Conservation (phyloP, 768 basidiomycete species). For the Daedaleopsis nitida region DNA sequence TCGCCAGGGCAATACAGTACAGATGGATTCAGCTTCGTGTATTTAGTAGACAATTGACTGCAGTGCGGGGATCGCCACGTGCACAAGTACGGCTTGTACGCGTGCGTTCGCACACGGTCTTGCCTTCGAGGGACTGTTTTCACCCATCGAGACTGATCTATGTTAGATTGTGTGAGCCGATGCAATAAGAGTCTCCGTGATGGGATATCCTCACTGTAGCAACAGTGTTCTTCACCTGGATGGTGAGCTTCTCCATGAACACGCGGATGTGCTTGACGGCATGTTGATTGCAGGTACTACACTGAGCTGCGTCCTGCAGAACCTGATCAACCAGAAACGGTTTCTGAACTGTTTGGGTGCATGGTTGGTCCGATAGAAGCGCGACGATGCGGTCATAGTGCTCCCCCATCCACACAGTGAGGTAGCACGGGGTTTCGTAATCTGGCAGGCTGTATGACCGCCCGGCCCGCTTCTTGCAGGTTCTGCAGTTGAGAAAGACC, state of each 20-base stretch:
- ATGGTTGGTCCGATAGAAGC: background rate
- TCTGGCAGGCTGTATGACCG: background rate
- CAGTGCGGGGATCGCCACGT: too few relatives aligned
- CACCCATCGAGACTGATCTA: too few relatives aligned
- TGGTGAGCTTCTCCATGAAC: background rate
- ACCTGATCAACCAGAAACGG: background rate
- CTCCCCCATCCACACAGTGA: background rate
- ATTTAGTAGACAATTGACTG: too few relatives aligned
- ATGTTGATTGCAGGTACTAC: background rate
- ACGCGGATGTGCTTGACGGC: background rate
- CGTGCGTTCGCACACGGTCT: too few relatives aligned
- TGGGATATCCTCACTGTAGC: too few relatives aligned
- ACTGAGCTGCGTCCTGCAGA: background rate
- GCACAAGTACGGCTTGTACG: too few relatives aligned
- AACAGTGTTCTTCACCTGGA: too few relatives aligned
- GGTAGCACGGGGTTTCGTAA: background rate
- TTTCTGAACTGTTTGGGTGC: background rate
- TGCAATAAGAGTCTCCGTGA: too few relatives aligned
- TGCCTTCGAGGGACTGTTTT: too few relatives aligned
- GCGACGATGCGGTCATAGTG: background rate
- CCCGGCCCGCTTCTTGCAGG: background rate
- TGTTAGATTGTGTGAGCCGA: too few relatives aligned
- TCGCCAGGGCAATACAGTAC: too few relatives aligned
- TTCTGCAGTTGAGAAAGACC: background rate
- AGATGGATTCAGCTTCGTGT: too few relatives aligned